Base-by-base conservation (phyloP, 148 eudicot species). In the Rhododendron griersonianum region DNA sequence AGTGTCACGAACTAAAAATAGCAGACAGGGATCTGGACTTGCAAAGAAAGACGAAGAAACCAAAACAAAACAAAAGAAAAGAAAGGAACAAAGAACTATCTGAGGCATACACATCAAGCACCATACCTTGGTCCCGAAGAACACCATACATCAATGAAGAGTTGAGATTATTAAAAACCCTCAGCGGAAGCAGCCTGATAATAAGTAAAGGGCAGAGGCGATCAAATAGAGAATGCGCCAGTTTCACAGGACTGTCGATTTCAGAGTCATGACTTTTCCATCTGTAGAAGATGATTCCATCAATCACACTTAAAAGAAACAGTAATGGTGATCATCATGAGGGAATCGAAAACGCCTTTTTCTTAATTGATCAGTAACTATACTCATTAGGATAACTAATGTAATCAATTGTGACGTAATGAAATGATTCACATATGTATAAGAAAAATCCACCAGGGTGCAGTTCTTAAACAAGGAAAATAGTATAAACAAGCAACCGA, bases 141-240 rank as follows among this genome's bases (percentile, higher is more conserved):
- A 90, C 91, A 81, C 93, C 92, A 92, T 94, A 95, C 82, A 94
- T 86, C 85, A 85, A 84, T 81, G 84, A 85, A 81, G 94, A 91
- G 86, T 87, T 88, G 82, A 92, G 88, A 83, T 95, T 92, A 88
- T 94, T 83, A 57, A 95, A 95, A 78, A 95, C 93, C 85, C 92
- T 90, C 77, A 94, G 79, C 21, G 98, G 98, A 83, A 95, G 96
- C 87, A 95, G 89, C 92, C 90, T 93, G 89, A 94, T 90, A 33
- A 94, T 73, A 63, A 95, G 95, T 85, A 95, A 88, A 59, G 98
- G 98, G 89, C 94, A 94, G 84, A 95, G 94, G 87, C 89, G 92
- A 85, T 84, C 88, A 87, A 94, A 95, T 67, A 94, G 89, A 88
- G 88, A 65, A 23, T 86, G 88, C 78, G 88, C 90, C 89, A 83